Conservation (phyloP, 2,329 filamentous ascomycete genomes). For the Fusarium nelsonii region DNA sequence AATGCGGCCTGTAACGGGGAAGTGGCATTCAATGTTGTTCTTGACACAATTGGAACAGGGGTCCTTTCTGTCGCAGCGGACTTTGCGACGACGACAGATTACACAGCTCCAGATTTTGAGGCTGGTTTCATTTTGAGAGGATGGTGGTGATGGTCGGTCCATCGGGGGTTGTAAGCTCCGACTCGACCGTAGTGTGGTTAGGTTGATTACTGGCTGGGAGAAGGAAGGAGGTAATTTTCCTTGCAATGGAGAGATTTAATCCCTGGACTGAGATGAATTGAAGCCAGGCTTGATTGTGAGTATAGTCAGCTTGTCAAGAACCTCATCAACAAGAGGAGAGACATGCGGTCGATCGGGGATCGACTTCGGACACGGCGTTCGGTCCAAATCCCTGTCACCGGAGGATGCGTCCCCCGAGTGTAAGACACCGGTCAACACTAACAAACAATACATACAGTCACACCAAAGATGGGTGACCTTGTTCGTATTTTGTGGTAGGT, state of each 20-base stretch:
- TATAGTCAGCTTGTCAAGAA: background rate
- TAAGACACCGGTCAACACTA: constrained; percentile 1
- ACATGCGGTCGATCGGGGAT: constrained; percentile 26
- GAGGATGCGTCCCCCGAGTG: constrained; percentile 9
- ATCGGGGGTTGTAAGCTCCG: constrained; percentile 39
- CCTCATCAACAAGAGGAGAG: background rate
- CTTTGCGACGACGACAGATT: constrained; percentile 50
- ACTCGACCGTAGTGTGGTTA: background rate
- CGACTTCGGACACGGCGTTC: constrained; percentile 49
- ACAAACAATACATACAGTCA: background rate
- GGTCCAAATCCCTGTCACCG: constrained; percentile 41
- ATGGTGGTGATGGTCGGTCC: constrained; percentile 24
- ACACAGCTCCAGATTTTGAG: constrained; percentile 52
- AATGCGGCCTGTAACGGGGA: constrained; percentile 50
- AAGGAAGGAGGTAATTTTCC: too few relatives aligned
- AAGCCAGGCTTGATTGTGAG: background rate
- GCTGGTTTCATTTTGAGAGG: constrained; percentile 13
- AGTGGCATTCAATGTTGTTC: constrained; percentile 49
- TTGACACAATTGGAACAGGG: constrained; percentile 49
- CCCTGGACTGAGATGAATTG: background rate
- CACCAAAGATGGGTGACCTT: accelerated
- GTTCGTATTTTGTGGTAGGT: background rate
- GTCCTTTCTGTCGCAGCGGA: constrained; percentile 49
- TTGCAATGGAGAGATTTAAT: too few relatives aligned
- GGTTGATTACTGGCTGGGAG: too few relatives aligned